These are phyloP conservation scores for Candida incommunis DNA, from an alignment of 805 yeast species.

Conservation along the genomic window DNA sequence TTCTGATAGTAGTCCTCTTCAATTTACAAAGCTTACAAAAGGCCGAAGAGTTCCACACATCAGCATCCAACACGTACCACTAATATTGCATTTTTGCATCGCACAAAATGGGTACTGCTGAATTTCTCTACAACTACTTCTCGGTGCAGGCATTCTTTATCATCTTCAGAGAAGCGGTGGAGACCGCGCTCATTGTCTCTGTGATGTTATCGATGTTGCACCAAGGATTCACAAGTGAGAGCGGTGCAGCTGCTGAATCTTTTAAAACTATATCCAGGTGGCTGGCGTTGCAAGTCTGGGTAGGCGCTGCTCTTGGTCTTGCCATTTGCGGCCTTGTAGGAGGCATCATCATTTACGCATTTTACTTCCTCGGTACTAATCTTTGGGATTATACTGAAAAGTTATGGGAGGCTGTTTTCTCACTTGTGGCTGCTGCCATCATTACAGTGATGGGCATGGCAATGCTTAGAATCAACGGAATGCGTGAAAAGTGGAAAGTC, in stretches of 20 bases:
- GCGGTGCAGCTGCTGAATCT: conserved; percentile 1
- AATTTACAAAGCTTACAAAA: no score
- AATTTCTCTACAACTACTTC: conserved; percentile 25
- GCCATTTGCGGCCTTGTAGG: conserved; percentile 61
- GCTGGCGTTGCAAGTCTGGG: conserved; percentile 60
- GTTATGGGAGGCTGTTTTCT: conserved; percentile 77
- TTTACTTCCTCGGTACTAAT: conserved; percentile 69
- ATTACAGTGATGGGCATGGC: conserved; percentile 83
- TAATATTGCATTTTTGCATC: no score
- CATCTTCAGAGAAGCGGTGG: conserved; percentile 79
- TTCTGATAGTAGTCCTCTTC: no score
- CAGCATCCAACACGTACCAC: no score
- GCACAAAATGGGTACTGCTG: not conserved
- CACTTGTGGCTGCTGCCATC: conserved; percentile 61
- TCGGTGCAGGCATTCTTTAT: conserved; percentile 72
- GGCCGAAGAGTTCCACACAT: no score
- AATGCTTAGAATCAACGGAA: conserved; percentile 61
- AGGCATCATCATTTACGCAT: conserved; percentile 48
- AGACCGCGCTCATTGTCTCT: conserved; percentile 77
- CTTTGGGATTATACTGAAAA: conserved; percentile 81
- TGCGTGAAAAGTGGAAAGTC: conserved; percentile 70
- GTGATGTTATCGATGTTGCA: conserved; percentile 76
- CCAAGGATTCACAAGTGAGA: conserved; percentile 48
- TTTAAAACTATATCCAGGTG: conserved; percentile 22
- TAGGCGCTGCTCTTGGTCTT: conserved; percentile 66